A percentile compares a stretch with the other conserved stretches of the same genome.
Conservation (phyloP, 768 basidiomycete species). For the Boletus eberwhitei region DNA sequence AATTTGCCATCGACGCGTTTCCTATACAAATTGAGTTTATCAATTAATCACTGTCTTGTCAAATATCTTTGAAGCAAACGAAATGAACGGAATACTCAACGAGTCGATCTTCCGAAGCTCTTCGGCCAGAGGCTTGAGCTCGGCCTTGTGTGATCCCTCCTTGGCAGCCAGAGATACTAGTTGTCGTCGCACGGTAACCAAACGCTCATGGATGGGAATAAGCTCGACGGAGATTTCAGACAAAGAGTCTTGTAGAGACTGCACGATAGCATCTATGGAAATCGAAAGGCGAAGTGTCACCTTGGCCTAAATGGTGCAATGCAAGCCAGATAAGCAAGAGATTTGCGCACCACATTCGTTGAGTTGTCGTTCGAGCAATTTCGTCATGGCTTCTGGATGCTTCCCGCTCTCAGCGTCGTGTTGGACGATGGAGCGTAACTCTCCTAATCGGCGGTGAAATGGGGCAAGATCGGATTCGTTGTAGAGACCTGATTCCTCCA, state of each 20-base stretch:
- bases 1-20: constrained; percentile 97
- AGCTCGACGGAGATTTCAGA: constrained; percentile 88
- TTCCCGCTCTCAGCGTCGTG: constrained; percentile 77
- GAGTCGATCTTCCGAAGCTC: constrained; percentile 95
- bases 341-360: constrained; percentile 79
- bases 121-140: constrained; percentile 86
- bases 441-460: constrained; percentile 76
- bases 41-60: constrained; percentile 12
- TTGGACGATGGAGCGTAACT: constrained; percentile 83
- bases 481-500: constrained; percentile 95
- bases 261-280: constrained; percentile 66
- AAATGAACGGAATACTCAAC: constrained; percentile 59
- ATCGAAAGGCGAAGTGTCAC: neutral
- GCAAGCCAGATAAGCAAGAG: constrained; percentile 5
- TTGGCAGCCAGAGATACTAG: constrained; percentile 86
- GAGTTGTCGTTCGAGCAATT: constrained; percentile 84
- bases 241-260: constrained; percentile 77
- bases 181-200: constrained; percentile 85
- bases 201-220: constrained; percentile 82
- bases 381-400: constrained; percentile 84
- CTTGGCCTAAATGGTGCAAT: neutral
- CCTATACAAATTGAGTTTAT: constrained; percentile 36
- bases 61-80: constrained; percentile 11
- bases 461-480: constrained; percentile 88
- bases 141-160: constrained; percentile 78